phyloP scores from a whole-genome alignment of 2,329 filamentous ascomycete genomes.

The Alternaria panax region DNA sequence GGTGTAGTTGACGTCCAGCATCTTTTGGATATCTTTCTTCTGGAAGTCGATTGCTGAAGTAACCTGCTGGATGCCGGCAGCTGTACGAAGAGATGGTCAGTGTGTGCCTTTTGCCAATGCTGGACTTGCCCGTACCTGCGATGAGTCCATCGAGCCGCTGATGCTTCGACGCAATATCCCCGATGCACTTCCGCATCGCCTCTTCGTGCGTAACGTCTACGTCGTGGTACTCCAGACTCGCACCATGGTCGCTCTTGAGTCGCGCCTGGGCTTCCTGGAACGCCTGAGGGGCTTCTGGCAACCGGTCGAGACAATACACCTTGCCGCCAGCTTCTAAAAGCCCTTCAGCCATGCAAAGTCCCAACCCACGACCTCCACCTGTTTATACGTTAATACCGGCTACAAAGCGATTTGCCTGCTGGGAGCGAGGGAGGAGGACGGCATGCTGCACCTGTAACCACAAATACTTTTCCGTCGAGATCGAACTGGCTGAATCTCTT shows the following conservation, averaged over 20 bases:
- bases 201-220: slow-evolving; percentile 78
- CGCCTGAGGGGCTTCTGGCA: slow-evolving; percentile 62
- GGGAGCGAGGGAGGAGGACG: slow-evolving; percentile 63
- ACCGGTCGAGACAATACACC: slow-evolving; percentile 70
- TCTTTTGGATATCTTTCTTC: slow-evolving; percentile 63
- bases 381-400: slow-evolving; percentile 46
- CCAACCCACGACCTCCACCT: slow-evolving; percentile 73
- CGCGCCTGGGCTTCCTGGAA: slow-evolving; percentile 70
- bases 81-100: slow-evolving; percentile 37
- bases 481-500: slow-evolving; percentile 39
- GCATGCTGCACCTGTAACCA: slow-evolving; percentile 69
- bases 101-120: not conserved
- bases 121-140: slow-evolving; percentile 49
- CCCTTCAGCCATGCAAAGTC: slow-evolving; percentile 74
- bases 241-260: slow-evolving; percentile 66
- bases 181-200: slow-evolving; percentile 70
- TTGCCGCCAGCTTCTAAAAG: slow-evolving; percentile 77
- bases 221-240: slow-evolving; percentile 74
- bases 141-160: slow-evolving; percentile 80
- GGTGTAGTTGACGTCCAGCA: slow-evolving; percentile 67
- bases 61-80: slow-evolving; percentile 80
- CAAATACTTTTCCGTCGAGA: slow-evolving; percentile 41
- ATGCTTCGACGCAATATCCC: slow-evolving; percentile 70
- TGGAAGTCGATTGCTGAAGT: slow-evolving; percentile 79
- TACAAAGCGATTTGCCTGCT: slow-evolving; percentile 38